Conservation (phyloP, 805 yeast genomes). For the Nakazawaea ernobii region DNA sequence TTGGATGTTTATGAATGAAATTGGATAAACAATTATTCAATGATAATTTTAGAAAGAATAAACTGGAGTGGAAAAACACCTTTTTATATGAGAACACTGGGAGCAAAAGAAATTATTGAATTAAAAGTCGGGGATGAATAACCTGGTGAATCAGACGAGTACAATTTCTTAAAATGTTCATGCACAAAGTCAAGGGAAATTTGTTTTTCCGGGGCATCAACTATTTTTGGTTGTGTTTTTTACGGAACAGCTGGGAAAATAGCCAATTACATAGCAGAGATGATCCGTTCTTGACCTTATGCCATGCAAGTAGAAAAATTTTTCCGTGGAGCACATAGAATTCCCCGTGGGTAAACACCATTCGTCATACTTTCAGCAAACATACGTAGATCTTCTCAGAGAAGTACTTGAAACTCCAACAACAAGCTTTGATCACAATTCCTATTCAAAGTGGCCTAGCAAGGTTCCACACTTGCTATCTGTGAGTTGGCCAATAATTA, state of each 20-base stretch:
- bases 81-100: too few relatives aligned
- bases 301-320: constrained; percentile 7
- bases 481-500: too few relatives aligned
- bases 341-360: constrained; percentile 9
- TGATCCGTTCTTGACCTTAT: neutral
- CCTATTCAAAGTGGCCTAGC: too few relatives aligned
- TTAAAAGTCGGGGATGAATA: too few relatives aligned
- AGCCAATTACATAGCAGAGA: neutral
- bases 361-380: neutral
- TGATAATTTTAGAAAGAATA: too few relatives aligned
- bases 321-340: constrained; percentile 10
- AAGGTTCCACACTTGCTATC: too few relatives aligned
- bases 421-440: too few relatives aligned
- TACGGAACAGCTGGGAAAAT: neutral
- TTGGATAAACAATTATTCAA: neutral
- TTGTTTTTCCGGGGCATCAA: constrained; percentile 7
- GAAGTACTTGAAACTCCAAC: neutral
- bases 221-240: neutral
- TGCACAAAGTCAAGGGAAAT: too few relatives aligned
- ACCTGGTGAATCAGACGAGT: too few relatives aligned
- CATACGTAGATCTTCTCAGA: neutral
- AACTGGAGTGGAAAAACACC: too few relatives aligned
- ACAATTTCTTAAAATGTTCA: too few relatives aligned
- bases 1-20: neutral
- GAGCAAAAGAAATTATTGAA: too few relatives aligned